Evolutionary conservation across 495 filamentous ascomycete species (phyloP), one percentile per base, ranked within the genome.

Genomic region (Parachaetomium inaequale): DNA sequence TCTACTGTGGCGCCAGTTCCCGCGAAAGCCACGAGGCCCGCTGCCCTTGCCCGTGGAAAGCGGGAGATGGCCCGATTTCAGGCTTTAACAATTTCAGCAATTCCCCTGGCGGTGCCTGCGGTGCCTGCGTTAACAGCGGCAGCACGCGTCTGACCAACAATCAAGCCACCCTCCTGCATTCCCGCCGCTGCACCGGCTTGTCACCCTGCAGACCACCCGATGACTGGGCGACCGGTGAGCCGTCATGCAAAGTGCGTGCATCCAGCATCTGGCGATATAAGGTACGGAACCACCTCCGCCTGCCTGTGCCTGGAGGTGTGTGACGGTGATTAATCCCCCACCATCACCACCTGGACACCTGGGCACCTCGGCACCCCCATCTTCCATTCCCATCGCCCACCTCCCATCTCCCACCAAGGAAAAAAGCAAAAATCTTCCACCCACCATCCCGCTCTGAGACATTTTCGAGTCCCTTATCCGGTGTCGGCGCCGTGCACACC

Each of bases 1-100:
- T 17, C 17, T 43, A 6, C 7, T 52, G 64, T 63, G 64, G 61
- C 61, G 57, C 38, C 40, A 19, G 26, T 19, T 38, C 29, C 40
- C 40, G 50, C 38, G 29, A 55, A 47, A 66, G 63, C 63, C 63
- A 59, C 63, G 23, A 19, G 8, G n/a, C 55, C 34, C 42, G 40
- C 47, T 47, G 43, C 43, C 34, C 34, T 28, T 23, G 38, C 42
- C 42, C 26, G 38, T 61, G 53, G 61, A 61, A 63, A 61, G 51
- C 61, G 53, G 53, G 57, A 63, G 55, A 67, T 64, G 57, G 55
- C 55, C 29, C 31, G 46, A 61, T 61, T 63, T 68, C 59, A 63
- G 59, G 52, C 38, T 40, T 29, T 36, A 52, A 43, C 45, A 31
- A n/a, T 14, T n/a, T 28, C 53, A 23, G 19, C n/a, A 0, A 17